Base-by-base conservation (phyloP, 2,329 filamentous ascomycete species). In the Hawksworthiomyces lignivorus region DNA sequence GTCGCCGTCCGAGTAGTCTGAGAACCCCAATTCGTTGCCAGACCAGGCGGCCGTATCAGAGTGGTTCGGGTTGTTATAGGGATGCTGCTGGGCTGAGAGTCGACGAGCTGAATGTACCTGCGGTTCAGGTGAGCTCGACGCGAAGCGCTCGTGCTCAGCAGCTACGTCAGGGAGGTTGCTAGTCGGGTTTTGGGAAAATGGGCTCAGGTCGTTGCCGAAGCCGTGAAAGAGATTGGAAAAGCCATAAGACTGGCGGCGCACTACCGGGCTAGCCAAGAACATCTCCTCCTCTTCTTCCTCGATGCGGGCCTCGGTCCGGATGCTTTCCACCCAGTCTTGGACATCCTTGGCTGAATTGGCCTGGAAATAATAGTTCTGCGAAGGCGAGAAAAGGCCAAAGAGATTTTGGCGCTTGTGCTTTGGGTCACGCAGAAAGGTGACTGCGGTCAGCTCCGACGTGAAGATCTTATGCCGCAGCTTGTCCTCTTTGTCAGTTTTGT, bases 321-420 rank as follows among this genome's bases (percentile, higher is more conserved):
- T 89, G 39, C 84, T 64, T 20, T 85, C 73, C 15, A 96, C 85
- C 92, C 92, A 98, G 56, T 85, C 80, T 48, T 85, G 76, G 6
- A 87, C 86, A 48, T 96, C 89, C 45, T 77, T 69, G 38, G 80
- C 75, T 4, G 75, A 82, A 24, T 70, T 60, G 1, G 87, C 88
- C 61, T 94, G 84, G 46, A 98, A 80, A 56, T 96, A 88, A 63
- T 84, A 95, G 64, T 96, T 97, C 51, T 84, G 82, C 14, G 88
- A 84, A 0, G 89, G 85, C 0, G 88, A 90, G 63, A 95, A 98
- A 34, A 97, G 74, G 17, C 86, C 92, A 58, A 98, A 97, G 47
- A 96, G 78, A 58, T 95, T 80, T 39, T 87, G 77, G 45, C 85
- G 82, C 59, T 85, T 89, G 45, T 88, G 81, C 62, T 94, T 95